These are phyloP conservation scores for Colletotrichum tanaceti DNA, from an alignment of 2,329 filamentous ascomycete genomes.

Conservation along the genomic window DNA sequence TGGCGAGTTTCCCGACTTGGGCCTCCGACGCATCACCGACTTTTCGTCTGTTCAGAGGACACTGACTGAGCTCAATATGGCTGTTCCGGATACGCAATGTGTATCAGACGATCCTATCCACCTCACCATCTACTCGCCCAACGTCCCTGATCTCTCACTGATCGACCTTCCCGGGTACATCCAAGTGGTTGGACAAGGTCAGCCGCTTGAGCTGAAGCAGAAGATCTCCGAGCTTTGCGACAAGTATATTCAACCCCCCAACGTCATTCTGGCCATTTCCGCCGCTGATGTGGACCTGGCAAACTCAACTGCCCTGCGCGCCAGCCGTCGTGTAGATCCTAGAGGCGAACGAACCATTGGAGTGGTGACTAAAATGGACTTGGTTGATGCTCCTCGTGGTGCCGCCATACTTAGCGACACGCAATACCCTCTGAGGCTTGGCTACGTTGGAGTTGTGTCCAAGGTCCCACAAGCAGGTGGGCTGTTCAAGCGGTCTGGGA, in stretches of 20 bases:
- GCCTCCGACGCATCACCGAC: constrained; percentile 89
- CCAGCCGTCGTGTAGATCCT: constrained; percentile 91
- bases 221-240: constrained; percentile 97
- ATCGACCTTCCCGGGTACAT: constrained; percentile 99
- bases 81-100: constrained; percentile 90
- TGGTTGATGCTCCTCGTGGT: constrained; percentile 87
- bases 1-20: constrained; percentile 94
- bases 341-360: constrained; percentile 96
- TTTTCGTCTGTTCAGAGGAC: constrained; percentile 94
- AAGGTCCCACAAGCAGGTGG: constrained; percentile 77
- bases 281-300: constrained; percentile 97
- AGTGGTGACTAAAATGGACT: constrained; percentile 99
- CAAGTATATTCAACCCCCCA: constrained; percentile 96
- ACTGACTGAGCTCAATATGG: constrained; percentile 92
- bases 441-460: constrained; percentile 95
- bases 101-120: constrained; percentile 98
- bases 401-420: constrained; percentile 83
- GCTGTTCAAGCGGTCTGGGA: constrained; percentile 85
- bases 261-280: constrained; percentile 96
- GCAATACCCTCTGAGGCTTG: constrained; percentile 94
- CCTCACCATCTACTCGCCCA: constrained; percentile 92
- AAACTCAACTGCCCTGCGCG: constrained; percentile 91
- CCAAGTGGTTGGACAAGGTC: constrained; percentile 90
- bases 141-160: constrained; percentile 93
- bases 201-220: constrained; percentile 90